Base-by-base conservation (phyloP, 2,329 filamentous ascomycete genomes). In the Cladosporium sphaerospermum region DNA sequence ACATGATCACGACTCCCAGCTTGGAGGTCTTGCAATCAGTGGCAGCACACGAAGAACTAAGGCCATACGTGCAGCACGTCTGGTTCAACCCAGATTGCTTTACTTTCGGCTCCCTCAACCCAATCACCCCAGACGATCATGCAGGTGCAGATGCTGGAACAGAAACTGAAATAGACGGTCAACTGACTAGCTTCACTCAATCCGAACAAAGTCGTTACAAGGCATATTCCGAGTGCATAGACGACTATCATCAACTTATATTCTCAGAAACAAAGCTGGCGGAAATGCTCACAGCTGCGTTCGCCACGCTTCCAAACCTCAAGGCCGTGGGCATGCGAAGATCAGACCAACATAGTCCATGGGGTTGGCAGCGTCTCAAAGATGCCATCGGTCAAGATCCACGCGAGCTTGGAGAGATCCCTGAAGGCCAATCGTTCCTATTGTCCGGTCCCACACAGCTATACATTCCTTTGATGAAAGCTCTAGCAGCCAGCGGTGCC, bases 81-180 rank as follows among this genome's bases (percentile, higher is more conserved):
- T 67, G 65, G 65, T 64, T 67, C 59, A 67, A 67, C 46, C 65
- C 65, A 1, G 65, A 67, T 45, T 60, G 56, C 45, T 63, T 56
- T 52, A 63, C 61, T 11, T 59, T 44, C 7, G 40, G 47, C 7
- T 28, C 23, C 7, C 23, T 28, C 23, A 7, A 28, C 23, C 23
- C 23, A 28, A 28, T 28, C 23, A 7, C 23, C 23, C 23, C 23
- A 7, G 2, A 1, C 1, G 23, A 28, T 28, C 23, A 28, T 28
- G 23, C 23, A 1, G 1, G 23, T 28, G 3, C 23, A 28, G 7
- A 4, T 28, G 23, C 4, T 4, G 23, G 32, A 3, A 18, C 14
- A n/a, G 32, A 45, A n/a, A 34, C 9, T 45, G 8, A 13, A 9
- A 11, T 14, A 32, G 13, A n/a, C 13, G 28, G 28, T 11, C 19